Base-by-base conservation (phyloP, 225 moss, liverwort and hornwort genomes). In the Thuidium tamariscinum region DNA sequence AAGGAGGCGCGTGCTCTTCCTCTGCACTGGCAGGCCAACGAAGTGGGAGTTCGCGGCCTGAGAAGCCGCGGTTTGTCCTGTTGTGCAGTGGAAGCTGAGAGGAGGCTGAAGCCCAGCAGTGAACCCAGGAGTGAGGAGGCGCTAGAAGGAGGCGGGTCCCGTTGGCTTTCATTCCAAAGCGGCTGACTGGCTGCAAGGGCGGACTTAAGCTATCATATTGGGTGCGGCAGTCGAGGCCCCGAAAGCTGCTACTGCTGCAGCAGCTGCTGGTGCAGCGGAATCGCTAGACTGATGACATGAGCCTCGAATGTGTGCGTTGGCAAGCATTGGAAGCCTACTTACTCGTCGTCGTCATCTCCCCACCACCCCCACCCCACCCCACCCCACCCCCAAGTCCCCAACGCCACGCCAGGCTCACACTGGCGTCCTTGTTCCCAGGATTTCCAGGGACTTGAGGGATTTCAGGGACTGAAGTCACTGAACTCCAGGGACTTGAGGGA, bases 121-220 rank as follows among this genome's bases (percentile, higher is more conserved):
- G 62, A 42, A 71, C 48, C 79, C 60, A 25, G 60, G 70, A 48
- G 11, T 68, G 60, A 42, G 64, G 52, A 52, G 75, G 36, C 9
- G 26, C 52, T 52, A 52, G 76, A 75, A 36, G 48, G 48, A 72
- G 80, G 80, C 71, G 80, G 86, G 87, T 27, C 59, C 83, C 59
- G 83, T 48, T 36, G 83, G 83, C 77, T 83, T 69, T 83, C 83
- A 87, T 82, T 87, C 82, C 87, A 82, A 75, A 75, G 87, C 87
- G 48, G 80, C 80, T 37, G 86, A 37, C 76, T 76, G 54, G 52
- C 46, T 70, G 71, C 80, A 15, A 60, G 29, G 70, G 37, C 70
- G 46, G 80, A 48, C 20, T 13, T 56, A 59, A 59, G 79, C 59
- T 23, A 36, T 20, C 59, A 59, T 26, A 59, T 36, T 48, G 75